phyloP scores from a whole-genome alignment of 176 grass and related monocot genomes.

The Carex scoparia region DNA sequence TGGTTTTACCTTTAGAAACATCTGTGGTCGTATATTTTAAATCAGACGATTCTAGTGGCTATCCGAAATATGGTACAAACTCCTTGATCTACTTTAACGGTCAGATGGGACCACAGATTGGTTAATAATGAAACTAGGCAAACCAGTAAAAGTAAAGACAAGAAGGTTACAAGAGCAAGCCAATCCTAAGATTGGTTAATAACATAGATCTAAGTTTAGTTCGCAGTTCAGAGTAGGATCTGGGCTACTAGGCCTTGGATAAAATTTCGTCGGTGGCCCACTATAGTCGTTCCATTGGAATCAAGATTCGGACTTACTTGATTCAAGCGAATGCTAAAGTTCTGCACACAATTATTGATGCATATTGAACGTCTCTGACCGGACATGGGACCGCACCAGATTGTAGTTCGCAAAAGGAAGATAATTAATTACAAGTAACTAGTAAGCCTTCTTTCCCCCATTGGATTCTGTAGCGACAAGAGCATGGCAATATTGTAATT shows the following conservation, averaged over 20 bases:
- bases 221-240: too few species aligned
- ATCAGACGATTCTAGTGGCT: background rate
- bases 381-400: too few species aligned
- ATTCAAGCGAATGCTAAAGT: too few species aligned
- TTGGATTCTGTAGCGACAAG: background rate
- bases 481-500: background rate
- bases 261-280: too few species aligned
- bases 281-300: too few species aligned
- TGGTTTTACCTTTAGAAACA: background rate
- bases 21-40: background rate
- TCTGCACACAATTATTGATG: too few species aligned
- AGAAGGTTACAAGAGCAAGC: background rate
- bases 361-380: too few species aligned
- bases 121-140: background rate
- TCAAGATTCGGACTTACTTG: too few species aligned
- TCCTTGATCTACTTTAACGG: too few species aligned
- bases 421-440: background rate
- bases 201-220: background rate
- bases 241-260: too few species aligned
- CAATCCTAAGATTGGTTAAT: background rate
- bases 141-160: background rate
- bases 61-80: background rate
- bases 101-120: too few species aligned
- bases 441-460: background rate
- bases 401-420: background rate